Evolutionary conservation across 352 stramenopile species (phyloP), one percentile per base, ranked within the genome.

Genomic region (Elongisporangium anandrum): DNA sequence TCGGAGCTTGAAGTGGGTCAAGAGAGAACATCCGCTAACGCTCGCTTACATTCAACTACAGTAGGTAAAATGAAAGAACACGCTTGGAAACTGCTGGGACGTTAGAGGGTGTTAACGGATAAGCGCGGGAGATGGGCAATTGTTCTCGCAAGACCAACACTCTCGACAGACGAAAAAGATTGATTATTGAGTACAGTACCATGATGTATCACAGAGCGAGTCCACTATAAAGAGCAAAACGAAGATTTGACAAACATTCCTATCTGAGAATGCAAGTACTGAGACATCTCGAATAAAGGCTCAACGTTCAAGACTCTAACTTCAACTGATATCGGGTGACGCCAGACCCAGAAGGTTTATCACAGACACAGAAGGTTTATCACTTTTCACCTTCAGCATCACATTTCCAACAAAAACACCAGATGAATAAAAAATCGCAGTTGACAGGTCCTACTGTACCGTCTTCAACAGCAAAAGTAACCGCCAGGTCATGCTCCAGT

Each of bases 61-160:
- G 29, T 41, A 41, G 1, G 29, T 8, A 13, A 8, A 41, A 8
- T 41, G 29, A 41, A 41, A 41, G 29, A 41, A 41, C 34, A 45
- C 34, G 34, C 6, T 45, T 3, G 10, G 21, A 57, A 15, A 23
- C 15, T 34, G 12, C 24, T 3, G 21, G 2, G 4, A 52, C 41
- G 23, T 47, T 19, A 52, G 8, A 50, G 65, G 57, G 58, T 15
- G 69, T 76, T 66, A 54, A 29, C 4, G 66, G 34, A 39, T 16
- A 66, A 72, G 66, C 52, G 34, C 8, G 53, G 53, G 23, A 21
- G 65, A 69, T 63, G 61, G 22, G 17, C 23, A 29, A 59, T 45
- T 58, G 17, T 20, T 51, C 49, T 53, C 52, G 7, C 12, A 21
- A 41, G 48, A 59, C 17, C 38, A 49, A 50, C 15, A 49, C 54